Conservation (phyloP, 352 stramenopile species). For the Phytophthora sojae region DNA sequence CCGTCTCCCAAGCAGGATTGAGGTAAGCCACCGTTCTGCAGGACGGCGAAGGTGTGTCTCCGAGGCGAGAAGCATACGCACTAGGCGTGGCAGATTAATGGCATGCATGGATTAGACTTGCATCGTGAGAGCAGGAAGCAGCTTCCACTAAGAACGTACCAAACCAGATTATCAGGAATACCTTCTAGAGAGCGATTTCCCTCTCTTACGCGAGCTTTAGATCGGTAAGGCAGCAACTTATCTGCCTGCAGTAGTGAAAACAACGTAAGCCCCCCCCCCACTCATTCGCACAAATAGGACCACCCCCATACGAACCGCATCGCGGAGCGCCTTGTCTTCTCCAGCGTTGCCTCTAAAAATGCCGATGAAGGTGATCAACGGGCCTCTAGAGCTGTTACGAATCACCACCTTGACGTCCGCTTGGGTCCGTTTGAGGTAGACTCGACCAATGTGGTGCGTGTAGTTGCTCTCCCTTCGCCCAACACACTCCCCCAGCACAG, state of each 20-base stretch:
- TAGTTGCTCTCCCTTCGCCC: slow-evolving; percentile 27
- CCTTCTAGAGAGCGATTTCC: slow-evolving; percentile 4
- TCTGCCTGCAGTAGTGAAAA: slow-evolving; percentile 19
- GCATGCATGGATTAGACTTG: not conserved
- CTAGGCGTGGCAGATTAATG: slow-evolving; percentile 12
- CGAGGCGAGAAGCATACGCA: slow-evolving; percentile 42
- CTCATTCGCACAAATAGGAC: not conserved
- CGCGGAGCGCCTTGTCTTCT: slow-evolving; percentile 19
- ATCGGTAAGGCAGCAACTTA: slow-evolving; percentile 21
- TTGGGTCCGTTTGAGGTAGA: slow-evolving; percentile 6
- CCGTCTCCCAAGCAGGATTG: slow-evolving; percentile 35
- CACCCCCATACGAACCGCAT: slow-evolving; percentile 18
- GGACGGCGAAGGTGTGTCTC: slow-evolving; percentile 35
- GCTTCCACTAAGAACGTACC: slow-evolving; percentile 18
- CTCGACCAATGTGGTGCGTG: slow-evolving; percentile 21
- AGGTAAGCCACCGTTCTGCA: slow-evolving; percentile 45
- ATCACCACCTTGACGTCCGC: slow-evolving; percentile 29
- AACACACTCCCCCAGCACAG: slow-evolving; percentile 28
- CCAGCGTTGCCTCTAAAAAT: slow-evolving; percentile 19
- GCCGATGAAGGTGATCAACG: slow-evolving; percentile 29
- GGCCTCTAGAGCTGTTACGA: slow-evolving; percentile 27
- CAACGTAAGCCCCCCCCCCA: not conserved
- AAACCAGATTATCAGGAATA: slow-evolving; percentile 34
- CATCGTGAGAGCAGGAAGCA: not conserved
- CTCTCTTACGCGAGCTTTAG: slow-evolving; percentile 16